phyloP scores from a whole-genome alignment of 805 yeast genomes.

The Maudiozyma bulderi region DNA sequence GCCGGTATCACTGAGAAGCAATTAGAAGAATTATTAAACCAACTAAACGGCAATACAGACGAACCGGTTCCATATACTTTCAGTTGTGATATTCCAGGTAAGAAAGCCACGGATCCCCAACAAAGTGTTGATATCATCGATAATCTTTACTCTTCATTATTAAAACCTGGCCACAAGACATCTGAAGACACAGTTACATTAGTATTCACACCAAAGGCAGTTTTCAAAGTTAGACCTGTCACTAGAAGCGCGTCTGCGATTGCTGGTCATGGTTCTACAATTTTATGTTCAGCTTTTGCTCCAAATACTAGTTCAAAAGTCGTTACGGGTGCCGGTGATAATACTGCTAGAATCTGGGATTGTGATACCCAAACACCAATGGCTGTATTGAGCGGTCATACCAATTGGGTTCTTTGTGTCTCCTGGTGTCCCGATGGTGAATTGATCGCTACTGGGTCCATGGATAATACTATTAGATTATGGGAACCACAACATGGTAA shows the following conservation, averaged over 20 bases:
- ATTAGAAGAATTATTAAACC: slow-evolving; percentile 78
- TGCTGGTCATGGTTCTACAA: slow-evolving; percentile 91
- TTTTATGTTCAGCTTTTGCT: slow-evolving; percentile 85
- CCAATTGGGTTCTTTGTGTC: slow-evolving; percentile 89
- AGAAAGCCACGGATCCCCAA: slow-evolving; percentile 31
- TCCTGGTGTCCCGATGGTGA: slow-evolving; percentile 89
- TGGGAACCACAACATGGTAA: slow-evolving; percentile 79
- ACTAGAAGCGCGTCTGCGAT: slow-evolving; percentile 88
- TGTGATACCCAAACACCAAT: slow-evolving; percentile 89
- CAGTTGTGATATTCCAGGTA: slow-evolving; percentile 47
- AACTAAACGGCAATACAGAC: slow-evolving; percentile 56
- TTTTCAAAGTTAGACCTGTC: slow-evolving; percentile 84
- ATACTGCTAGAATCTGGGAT: slow-evolving; percentile 95
- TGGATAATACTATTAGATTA: slow-evolving; percentile 81
- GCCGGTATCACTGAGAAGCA: slow-evolving; percentile 80
- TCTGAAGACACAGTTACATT: slow-evolving; percentile 90
- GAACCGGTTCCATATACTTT: slow-evolving; percentile 90
- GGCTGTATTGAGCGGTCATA: slow-evolving; percentile 71
- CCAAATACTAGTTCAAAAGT: slow-evolving; percentile 76
- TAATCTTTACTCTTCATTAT: slow-evolving; percentile 66
- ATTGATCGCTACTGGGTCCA: slow-evolving; percentile 87
- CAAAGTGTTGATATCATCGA: slow-evolving; percentile 59
- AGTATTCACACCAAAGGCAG: slow-evolving; percentile 89
- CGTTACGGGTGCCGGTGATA: slow-evolving; percentile 95
- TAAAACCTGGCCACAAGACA: slow-evolving; percentile 78